Percentiles rank a stretch among this genome's conserved stretches.
Evolutionary conservation across 805 yeast genomes (phyloP).

Genomic region (Metschnikowia shivogae): DNA sequence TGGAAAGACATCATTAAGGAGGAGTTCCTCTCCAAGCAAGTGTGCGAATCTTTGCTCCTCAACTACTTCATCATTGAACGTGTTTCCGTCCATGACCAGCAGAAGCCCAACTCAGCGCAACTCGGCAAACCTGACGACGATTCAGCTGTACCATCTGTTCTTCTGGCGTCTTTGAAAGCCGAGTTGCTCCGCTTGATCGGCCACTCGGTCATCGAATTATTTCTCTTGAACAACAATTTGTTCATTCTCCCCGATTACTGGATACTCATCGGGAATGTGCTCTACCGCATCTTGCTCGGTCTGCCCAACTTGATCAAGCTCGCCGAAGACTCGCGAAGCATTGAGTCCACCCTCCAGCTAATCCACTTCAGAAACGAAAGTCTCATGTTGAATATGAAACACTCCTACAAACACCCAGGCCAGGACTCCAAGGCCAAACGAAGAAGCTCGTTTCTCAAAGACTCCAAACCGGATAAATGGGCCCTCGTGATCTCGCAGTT

Average conservation of each 20-base stretch:
- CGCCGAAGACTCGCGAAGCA: slow-evolving; percentile 21
- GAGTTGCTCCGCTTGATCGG: slow-evolving; percentile 29
- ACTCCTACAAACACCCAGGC: slow-evolving; percentile 4
- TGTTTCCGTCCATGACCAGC: slow-evolving; percentile 20
- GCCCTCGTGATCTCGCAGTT: slow-evolving; percentile 2
- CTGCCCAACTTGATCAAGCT: slow-evolving; percentile 20
- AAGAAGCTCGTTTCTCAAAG: slow-evolving; percentile 7
- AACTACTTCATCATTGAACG: slow-evolving; percentile 40
- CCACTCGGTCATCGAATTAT: slow-evolving; percentile 35
- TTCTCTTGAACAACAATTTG: slow-evolving; percentile 50
- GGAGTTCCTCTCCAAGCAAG: slow-evolving; percentile 59
- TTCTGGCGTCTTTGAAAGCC: slow-evolving; percentile 19
- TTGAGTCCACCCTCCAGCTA: slow-evolving; percentile 50
- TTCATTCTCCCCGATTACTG: slow-evolving; percentile 65
- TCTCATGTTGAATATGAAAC: slow-evolving; percentile 50
- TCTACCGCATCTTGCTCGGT: slow-evolving; percentile 36
- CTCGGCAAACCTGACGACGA: not conserved
- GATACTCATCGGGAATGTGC: slow-evolving; percentile 47
- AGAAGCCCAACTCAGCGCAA: slow-evolving; percentile 1
- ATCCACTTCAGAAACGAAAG: slow-evolving; percentile 70
- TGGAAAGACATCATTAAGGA: slow-evolving; percentile 63
- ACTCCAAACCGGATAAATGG: slow-evolving; percentile 3
- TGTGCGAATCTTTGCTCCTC: slow-evolving; percentile 56
- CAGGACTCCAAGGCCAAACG: slow-evolving; percentile 3
- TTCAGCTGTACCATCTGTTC: not conserved